These are phyloP conservation scores for Lactifluus subvellereus DNA, from an alignment of 768 basidiomycete genomes.

Conservation along the genomic window DNA sequence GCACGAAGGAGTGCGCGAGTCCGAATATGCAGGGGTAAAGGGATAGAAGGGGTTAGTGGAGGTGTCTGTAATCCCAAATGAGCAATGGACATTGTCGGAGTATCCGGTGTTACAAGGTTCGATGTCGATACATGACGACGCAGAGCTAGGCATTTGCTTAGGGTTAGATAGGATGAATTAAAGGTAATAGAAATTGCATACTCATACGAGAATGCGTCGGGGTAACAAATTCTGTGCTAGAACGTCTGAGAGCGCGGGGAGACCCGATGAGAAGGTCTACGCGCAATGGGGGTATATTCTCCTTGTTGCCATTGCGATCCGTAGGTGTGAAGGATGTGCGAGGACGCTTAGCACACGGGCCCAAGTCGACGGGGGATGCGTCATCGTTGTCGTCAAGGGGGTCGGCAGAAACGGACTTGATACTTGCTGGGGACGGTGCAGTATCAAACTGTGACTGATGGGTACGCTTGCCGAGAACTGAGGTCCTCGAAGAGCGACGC, in stretches of 20 bases:
- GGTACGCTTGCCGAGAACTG: constrained; percentile 34
- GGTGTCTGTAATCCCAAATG: constrained; percentile 50
- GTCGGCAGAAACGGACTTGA: constrained; percentile 11
- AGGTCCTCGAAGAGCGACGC: constrained; percentile 24
- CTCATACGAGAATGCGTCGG: constrained; percentile 43
- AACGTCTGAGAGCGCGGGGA: constrained; percentile 37
- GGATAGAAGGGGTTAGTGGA: constrained; percentile 50
- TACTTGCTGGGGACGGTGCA: constrained; percentile 34
- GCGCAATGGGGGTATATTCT: constrained; percentile 66
- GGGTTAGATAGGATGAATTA: constrained; percentile 16
- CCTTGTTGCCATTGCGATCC: constrained; percentile 65
- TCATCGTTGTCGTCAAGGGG: constrained; percentile 18
- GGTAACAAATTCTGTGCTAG: constrained; percentile 33
- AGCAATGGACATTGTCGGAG: constrained; percentile 41
- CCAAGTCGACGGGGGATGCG: constrained; percentile 48
- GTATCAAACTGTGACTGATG: constrained; percentile 28
- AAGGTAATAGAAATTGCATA: constrained; percentile 30
- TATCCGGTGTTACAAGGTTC: constrained; percentile 33
- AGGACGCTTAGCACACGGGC: constrained; percentile 61
- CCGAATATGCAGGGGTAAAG: constrained; percentile 48
- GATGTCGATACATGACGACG: constrained; percentile 48
- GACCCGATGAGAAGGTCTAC: constrained; percentile 34
- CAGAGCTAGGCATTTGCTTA: constrained; percentile 31
- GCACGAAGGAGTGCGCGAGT: constrained; percentile 66
- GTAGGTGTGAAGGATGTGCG: constrained; percentile 40